phyloP scores from a whole-genome alignment of 2,329 filamentous ascomycete genomes.

The Aspergillus flavus region DNA sequence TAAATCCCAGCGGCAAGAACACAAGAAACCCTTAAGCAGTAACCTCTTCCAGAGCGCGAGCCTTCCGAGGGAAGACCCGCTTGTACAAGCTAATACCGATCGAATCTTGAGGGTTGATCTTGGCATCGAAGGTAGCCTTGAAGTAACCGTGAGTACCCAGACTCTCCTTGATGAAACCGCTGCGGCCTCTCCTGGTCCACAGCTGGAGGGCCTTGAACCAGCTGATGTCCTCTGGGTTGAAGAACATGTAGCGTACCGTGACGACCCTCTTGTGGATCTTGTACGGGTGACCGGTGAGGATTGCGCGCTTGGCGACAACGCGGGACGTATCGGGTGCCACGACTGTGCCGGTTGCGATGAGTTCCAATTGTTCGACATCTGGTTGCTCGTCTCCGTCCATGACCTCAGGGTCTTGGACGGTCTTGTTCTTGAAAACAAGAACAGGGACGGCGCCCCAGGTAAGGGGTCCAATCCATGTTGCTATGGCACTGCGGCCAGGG shows the following conservation, averaged over 20 bases:
- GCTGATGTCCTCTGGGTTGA: conserved; percentile 89
- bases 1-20: conserved; percentile 1
- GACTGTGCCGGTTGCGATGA: conserved; percentile 85
- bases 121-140: conserved; percentile 96
- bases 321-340: conserved; percentile 73
- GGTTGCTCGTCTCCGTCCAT: conserved; percentile 50
- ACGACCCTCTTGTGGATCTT: conserved; percentile 99
- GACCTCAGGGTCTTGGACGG: conserved; percentile 40
- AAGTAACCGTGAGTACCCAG: conserved; percentile 99
- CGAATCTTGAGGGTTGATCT: conserved; percentile 93
- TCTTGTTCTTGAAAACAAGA: conserved; percentile 74
- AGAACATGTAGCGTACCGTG: conserved; percentile 99
- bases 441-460: conserved; percentile 92
- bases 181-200: conserved; percentile 88
- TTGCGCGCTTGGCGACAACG: conserved; percentile 89
- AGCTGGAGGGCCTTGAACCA: conserved; percentile 98
- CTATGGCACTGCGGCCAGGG: conserved; percentile 85
- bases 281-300: conserved; percentile 93
- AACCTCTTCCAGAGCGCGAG: conserved; percentile 51
- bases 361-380: conserved; percentile 57
- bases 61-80: conserved; percentile 76
- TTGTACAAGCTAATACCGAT: conserved; percentile 90
- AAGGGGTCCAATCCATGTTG: conserved; percentile 84
- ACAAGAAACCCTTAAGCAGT: conserved; percentile 19
- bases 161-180: conserved; percentile 90